These are phyloP conservation scores for Thielaviopsis musarum DNA, from an alignment of 2,329 filamentous ascomycete species.

Conservation along the genomic window DNA sequence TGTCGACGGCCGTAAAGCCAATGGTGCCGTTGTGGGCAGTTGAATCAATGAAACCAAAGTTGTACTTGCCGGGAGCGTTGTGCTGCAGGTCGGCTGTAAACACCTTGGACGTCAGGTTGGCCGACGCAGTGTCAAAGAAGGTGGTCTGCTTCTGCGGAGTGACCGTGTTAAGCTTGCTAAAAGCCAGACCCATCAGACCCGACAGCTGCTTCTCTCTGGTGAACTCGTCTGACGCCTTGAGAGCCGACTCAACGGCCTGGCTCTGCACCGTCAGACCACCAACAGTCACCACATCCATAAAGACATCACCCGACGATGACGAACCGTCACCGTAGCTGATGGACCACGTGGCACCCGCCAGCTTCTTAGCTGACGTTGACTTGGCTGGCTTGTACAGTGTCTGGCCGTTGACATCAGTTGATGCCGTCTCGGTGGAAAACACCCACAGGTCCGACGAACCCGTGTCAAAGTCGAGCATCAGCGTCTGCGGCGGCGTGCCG, in stretches of 20 bases:
- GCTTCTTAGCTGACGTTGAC: slow-evolving; percentile 23
- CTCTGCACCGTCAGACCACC: slow-evolving; percentile 23
- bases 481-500: slow-evolving; percentile 26
- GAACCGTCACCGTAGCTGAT: slow-evolving; percentile 29
- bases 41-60: slow-evolving; percentile 55
- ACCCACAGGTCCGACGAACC: slow-evolving; percentile 32
- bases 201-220: slow-evolving; percentile 19
- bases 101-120: background rate
- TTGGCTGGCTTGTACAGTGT: slow-evolving; percentile 23
- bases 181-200: slow-evolving; percentile 28
- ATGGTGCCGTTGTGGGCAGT: slow-evolving; percentile 43
- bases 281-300: slow-evolving; percentile 25
- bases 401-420: slow-evolving; percentile 22
- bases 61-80: slow-evolving; percentile 45
- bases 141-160: slow-evolving; percentile 24
- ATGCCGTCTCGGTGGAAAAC: slow-evolving; percentile 26
- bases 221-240: slow-evolving; percentile 24
- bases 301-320: slow-evolving; percentile 26
- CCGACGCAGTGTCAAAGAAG: slow-evolving; percentile 22
- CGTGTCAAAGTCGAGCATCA: slow-evolving; percentile 29
- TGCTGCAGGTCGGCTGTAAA: slow-evolving; percentile 55
- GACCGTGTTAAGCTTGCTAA: slow-evolving; percentile 27
- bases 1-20: slow-evolving; percentile 42
- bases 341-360: slow-evolving; percentile 23
- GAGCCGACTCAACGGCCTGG: slow-evolving; percentile 28